Conservation (phyloP, 2,329 filamentous ascomycete species). For the Chaetomiaceae sp. region DNA sequence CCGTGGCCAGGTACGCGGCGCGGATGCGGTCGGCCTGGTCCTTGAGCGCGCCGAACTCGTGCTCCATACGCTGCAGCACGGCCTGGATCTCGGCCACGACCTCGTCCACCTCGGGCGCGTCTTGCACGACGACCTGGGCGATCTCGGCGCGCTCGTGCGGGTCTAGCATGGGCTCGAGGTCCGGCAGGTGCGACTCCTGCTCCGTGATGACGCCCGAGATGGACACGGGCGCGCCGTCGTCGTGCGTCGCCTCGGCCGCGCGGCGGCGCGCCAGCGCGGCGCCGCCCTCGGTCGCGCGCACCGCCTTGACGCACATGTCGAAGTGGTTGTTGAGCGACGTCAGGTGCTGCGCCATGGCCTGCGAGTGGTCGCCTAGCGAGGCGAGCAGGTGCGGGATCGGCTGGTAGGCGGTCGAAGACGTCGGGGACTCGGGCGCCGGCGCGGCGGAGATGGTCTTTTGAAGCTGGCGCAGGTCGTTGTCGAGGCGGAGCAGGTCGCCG, state of each 20-base stretch:
- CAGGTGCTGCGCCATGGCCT: conserved; percentile 74
- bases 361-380: conserved; percentile 65
- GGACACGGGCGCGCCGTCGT: conserved; percentile 39
- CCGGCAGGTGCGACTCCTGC: conserved; percentile 43
- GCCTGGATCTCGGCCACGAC: conserved; percentile 67
- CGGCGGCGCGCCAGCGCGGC: conserved; percentile 62
- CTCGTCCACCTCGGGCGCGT: conserved; percentile 60
- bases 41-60: conserved; percentile 56
- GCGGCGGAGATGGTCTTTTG: conserved; percentile 49
- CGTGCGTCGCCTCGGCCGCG: conserved; percentile 57
- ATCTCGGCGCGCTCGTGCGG: conserved; percentile 75
- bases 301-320: conserved; percentile 85
- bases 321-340: conserved; percentile 81
- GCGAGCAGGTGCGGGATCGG: conserved; percentile 51
- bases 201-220: conserved; percentile 62
- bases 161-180: conserved; percentile 65
- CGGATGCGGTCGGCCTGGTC: conserved; percentile 55
- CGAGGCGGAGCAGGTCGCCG: conserved; percentile 66
- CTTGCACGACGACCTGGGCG: conserved; percentile 69
- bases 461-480: conserved; percentile 63
- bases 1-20: conserved; percentile 50
- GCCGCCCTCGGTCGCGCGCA: conserved; percentile 82
- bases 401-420: conserved; percentile 32
- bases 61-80: conserved; percentile 70
- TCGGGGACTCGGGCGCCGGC: conserved; percentile 30